A percentile compares a stretch with the other conserved stretches of the same genome.
Evolutionary conservation across 345 rosid genomes (phyloP).

Genomic region (Noccaea caerulescens): DNA sequence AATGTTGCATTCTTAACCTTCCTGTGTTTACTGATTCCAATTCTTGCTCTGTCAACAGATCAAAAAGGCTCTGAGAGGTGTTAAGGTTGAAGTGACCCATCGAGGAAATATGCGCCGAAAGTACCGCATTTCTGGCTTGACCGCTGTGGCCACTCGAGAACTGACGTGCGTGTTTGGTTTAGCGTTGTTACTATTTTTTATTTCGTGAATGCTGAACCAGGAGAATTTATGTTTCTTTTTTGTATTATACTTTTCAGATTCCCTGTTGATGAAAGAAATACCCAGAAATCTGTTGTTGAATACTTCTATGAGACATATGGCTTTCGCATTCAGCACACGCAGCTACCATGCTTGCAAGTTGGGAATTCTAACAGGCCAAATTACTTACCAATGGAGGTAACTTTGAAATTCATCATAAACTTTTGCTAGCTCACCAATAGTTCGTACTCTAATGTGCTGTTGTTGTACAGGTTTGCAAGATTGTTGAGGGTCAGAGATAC

Average conservation of each 20-base stretch:
- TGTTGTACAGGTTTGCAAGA: conserved; percentile 79
- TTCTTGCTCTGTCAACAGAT: conserved; percentile 53
- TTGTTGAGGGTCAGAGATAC: conserved; percentile 97
- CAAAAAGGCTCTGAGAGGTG: conserved; percentile 91
- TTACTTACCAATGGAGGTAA: conserved; percentile 95
- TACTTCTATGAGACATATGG: conserved; percentile 85
- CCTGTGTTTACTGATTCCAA: background rate
- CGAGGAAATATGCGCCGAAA: conserved; percentile 96
- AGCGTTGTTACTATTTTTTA: background rate
- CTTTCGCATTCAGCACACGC: conserved; percentile 69
- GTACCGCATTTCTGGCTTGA: conserved; percentile 88
- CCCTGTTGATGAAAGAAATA: conserved; percentile 87
- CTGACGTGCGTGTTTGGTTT: conserved; percentile 62
- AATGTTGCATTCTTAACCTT: background rate
- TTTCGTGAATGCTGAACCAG: background rate
- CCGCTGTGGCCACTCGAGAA: conserved; percentile 90
- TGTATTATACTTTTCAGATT: conserved; percentile 51
- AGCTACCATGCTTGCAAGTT: conserved; percentile 93
- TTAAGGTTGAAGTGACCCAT: conserved; percentile 90
- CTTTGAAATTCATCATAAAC: background rate
- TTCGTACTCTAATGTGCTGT: conserved; percentile 18
- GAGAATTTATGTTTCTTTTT: background rate
- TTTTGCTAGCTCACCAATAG: background rate
- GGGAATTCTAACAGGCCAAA: conserved; percentile 90
- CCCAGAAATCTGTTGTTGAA: conserved; percentile 84